Evolutionary conservation across 371 early-diverging fungal genomes (phyloP).

Genomic region (Apophysomyces ossiformis): DNA sequence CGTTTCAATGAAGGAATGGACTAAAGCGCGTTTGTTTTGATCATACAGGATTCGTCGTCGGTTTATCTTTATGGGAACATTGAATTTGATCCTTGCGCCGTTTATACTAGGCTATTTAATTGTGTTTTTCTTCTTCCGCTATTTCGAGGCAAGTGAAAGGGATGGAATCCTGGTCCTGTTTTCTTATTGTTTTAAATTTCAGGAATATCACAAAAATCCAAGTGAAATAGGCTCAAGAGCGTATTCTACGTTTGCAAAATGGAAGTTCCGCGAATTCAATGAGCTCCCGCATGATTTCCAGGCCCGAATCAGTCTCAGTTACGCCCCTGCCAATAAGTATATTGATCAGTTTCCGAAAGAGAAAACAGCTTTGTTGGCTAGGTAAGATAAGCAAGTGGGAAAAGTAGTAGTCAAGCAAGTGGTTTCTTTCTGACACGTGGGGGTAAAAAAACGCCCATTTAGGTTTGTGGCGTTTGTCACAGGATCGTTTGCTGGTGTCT

Average conservation of each 20-base stretch:
- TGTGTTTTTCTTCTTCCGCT: conserved; percentile 88
- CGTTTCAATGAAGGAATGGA: background rate
- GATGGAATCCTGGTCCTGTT: too few species aligned
- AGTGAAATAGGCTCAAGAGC: conserved; percentile 78
- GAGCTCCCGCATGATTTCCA: conserved; percentile 93
- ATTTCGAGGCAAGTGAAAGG: conserved; percentile 79
- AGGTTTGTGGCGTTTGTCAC: conserved; percentile 90
- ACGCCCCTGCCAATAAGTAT: conserved; percentile 79
- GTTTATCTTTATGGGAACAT: conserved; percentile 85
- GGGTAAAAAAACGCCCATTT: background rate
- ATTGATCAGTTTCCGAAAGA: conserved; percentile 90
- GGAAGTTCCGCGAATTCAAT: conserved; percentile 97
- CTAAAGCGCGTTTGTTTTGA: background rate
- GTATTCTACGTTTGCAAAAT: conserved; percentile 87
- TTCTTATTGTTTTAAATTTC: background rate
- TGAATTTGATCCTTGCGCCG: conserved; percentile 87
- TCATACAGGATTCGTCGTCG: conserved; percentile 70
- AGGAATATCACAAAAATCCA: conserved; percentile 92
- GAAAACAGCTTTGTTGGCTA: conserved; percentile 75
- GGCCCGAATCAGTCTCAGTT: conserved; percentile 73
- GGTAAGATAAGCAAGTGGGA: conserved; percentile 41
- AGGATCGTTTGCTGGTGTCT: conserved; percentile 88
- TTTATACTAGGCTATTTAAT: conserved; percentile 86
- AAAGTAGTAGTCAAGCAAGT: background rate
- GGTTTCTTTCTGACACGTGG: background rate